Evolutionary conservation across 2,329 filamentous ascomycete species (phyloP).

Genomic region (Colletotrichum somersetense): DNA sequence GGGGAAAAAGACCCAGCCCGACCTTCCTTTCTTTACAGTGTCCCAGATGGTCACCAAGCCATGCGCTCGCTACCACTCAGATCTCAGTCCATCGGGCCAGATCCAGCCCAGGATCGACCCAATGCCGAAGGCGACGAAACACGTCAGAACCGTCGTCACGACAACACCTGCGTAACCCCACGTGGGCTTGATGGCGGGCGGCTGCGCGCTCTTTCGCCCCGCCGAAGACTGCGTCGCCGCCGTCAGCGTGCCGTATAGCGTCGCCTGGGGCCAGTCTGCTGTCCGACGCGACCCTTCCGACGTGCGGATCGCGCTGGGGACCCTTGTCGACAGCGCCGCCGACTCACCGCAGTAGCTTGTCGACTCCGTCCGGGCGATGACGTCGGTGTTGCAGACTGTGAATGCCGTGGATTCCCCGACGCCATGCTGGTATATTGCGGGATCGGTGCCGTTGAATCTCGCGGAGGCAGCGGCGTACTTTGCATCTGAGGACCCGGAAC

Average conservation of each 20-base stretch:
- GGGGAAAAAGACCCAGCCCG: too few relatives aligned
- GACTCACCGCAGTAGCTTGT: slow-evolving; percentile 6
- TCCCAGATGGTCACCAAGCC: neutral
- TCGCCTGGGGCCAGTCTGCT: slow-evolving; percentile 16
- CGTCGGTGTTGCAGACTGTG: slow-evolving; percentile 1
- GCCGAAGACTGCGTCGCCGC: slow-evolving; percentile 9
- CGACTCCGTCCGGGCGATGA: slow-evolving; percentile 22
- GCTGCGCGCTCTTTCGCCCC: slow-evolving; percentile 14
- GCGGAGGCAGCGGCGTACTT: neutral
- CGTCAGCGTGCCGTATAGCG: slow-evolving; percentile 20
- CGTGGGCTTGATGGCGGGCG: neutral
- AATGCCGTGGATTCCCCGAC: slow-evolving; percentile 3
- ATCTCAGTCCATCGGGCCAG: slow-evolving; percentile 30
- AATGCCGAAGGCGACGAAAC: slow-evolving; percentile 21
- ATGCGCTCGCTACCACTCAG: neutral
- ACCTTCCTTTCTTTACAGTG: neutral
- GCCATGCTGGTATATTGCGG: slow-evolving; percentile 4
- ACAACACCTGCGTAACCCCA: neutral
- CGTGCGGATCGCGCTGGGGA: slow-evolving; percentile 13
- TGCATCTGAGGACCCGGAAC: neutral
- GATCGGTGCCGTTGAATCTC: slow-evolving; percentile 12
- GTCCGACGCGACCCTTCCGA: neutral
- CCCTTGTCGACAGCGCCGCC: slow-evolving; percentile 12
- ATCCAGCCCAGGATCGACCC: slow-evolving; percentile 33
- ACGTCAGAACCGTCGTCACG: slow-evolving; percentile 8